phyloP scores from a whole-genome alignment of 2,329 filamentous ascomycete genomes.

The Dactylellina sp. region DNA sequence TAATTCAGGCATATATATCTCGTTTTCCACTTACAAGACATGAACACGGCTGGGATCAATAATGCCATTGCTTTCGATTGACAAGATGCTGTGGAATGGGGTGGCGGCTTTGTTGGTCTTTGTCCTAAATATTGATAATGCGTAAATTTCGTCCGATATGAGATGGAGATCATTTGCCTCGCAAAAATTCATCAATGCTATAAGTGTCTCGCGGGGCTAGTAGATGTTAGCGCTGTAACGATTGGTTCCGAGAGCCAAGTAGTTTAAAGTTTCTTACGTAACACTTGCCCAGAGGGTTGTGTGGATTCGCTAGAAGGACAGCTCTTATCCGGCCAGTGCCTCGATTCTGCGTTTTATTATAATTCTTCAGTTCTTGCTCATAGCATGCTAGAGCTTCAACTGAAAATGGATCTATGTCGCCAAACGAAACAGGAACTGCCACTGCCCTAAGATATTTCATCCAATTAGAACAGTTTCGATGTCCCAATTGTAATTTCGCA shows the following conservation, averaged over 20 bases:
- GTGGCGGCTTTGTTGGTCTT: slow-evolving; percentile 59
- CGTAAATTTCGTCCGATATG: slow-evolving; percentile 72
- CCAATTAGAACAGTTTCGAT: too few relatives aligned
- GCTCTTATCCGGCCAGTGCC: slow-evolving; percentile 65
- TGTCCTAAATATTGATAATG: slow-evolving; percentile 68
- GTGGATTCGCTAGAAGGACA: slow-evolving; percentile 66
- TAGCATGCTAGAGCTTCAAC: slow-evolving; percentile 26
- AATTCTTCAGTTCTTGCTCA: slow-evolving; percentile 18
- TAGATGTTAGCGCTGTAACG: slow-evolving; percentile 5
- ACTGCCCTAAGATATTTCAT: slow-evolving; percentile 7
- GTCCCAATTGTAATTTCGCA: too few relatives aligned
- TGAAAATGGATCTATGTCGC: slow-evolving; percentile 39
- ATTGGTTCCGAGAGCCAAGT: too few relatives aligned
- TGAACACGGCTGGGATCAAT: slow-evolving; percentile 69
- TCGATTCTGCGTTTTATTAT: slow-evolving; percentile 58
- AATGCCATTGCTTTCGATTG: slow-evolving; percentile 65
- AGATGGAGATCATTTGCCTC: slow-evolving; percentile 68
- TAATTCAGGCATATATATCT: slow-evolving; percentile 3
- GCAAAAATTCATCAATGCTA: slow-evolving; percentile 66
- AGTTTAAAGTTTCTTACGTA: slow-evolving; percentile 57
- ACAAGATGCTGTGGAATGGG: slow-evolving; percentile 66
- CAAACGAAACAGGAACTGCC: slow-evolving; percentile 43
- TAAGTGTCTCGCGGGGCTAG: slow-evolving; percentile 58
- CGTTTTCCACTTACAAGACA: slow-evolving; percentile 62
- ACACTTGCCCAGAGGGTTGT: slow-evolving; percentile 62